Evolutionary conservation across 169 alveolate species (phyloP).

Genomic region (Plasmodium gonderi): DNA sequence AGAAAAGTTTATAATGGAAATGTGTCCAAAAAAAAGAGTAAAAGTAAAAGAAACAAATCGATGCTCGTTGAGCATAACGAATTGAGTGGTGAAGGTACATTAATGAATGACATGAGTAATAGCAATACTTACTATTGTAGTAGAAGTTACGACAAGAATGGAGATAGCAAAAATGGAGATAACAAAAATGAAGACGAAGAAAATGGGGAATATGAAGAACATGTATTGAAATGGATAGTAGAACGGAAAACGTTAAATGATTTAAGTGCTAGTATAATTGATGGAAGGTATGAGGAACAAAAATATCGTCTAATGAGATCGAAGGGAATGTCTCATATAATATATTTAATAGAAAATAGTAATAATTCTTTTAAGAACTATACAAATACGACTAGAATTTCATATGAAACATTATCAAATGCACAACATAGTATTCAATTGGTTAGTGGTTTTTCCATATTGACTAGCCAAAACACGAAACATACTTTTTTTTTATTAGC

Average conservation of each 20-base stretch:
- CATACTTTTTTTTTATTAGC: slow-evolving; percentile 77
- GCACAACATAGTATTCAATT: slow-evolving; percentile 80
- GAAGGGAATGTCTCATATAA: slow-evolving; percentile 82
- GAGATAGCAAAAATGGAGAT: neutral
- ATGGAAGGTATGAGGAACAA: slow-evolving; percentile 90
- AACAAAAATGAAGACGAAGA: slow-evolving; percentile 22
- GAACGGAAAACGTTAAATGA: slow-evolving; percentile 88
- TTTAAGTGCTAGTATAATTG: slow-evolving; percentile 86
- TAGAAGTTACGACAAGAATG: neutral
- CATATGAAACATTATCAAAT: slow-evolving; percentile 67
- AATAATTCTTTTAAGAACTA: slow-evolving; percentile 77
- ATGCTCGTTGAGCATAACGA: neutral
- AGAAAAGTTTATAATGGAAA: slow-evolving; percentile 25
- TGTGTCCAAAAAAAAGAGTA: neutral
- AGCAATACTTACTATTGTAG: neutral
- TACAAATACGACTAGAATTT: slow-evolving; percentile 77
- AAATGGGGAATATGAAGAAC: slow-evolving; percentile 77
- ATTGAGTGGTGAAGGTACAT: neutral
- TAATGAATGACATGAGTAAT: neutral
- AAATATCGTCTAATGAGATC: slow-evolving; percentile 85
- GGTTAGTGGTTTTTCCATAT: slow-evolving; percentile 75
- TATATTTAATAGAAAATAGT: slow-evolving; percentile 84
- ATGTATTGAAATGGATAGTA: slow-evolving; percentile 87
- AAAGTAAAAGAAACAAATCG: neutral
- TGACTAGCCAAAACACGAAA: slow-evolving; percentile 80